Conservation (phyloP, 441 rosid genomes). For the Jatropha podagrica region DNA sequence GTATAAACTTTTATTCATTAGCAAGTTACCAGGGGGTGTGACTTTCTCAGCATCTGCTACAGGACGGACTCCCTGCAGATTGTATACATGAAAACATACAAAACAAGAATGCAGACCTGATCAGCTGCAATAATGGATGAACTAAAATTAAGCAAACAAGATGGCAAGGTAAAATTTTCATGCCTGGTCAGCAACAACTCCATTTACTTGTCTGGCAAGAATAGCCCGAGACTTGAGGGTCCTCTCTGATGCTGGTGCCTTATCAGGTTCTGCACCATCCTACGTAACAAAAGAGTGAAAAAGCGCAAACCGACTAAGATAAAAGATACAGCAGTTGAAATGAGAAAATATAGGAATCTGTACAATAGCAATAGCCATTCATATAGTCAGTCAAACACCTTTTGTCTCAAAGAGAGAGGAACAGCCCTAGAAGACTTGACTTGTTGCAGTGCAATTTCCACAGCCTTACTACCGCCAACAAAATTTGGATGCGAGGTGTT, state of each 20-base stretch:
- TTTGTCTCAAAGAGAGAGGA: constrained; percentile 50
- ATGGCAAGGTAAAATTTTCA: constrained; percentile 20
- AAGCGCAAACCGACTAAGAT: constrained; percentile 3
- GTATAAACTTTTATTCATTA: neutral
- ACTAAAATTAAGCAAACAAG: constrained; percentile 3
- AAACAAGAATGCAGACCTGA: constrained; percentile 3
- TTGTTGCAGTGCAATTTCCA: constrained; percentile 70
- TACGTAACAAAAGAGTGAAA: constrained; percentile 27
- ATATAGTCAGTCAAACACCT: constrained; percentile 40
- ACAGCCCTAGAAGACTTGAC: constrained; percentile 59
- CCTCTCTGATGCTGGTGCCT: constrained; percentile 62
- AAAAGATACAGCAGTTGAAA: neutral
- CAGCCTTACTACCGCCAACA: constrained; percentile 92
- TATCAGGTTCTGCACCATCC: constrained; percentile 79
- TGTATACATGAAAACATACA: constrained; percentile 17
- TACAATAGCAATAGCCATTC: constrained; percentile 3
- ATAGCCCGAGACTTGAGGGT: constrained; percentile 59
- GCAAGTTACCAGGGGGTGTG: constrained; percentile 50
- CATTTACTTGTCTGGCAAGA: constrained; percentile 80
- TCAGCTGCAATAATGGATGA: constrained; percentile 1
- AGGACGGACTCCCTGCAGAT: constrained; percentile 53
- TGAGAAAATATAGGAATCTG: neutral
- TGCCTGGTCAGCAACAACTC: constrained; percentile 83
- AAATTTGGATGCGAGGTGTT: constrained; percentile 95
- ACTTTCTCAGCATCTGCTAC: constrained; percentile 56